Percentiles rank a stretch among this genome's conserved stretches.
Evolutionary conservation across 2,329 filamentous ascomycete genomes (phyloP).

Genomic region (Botryosphaeria dothidea): DNA sequence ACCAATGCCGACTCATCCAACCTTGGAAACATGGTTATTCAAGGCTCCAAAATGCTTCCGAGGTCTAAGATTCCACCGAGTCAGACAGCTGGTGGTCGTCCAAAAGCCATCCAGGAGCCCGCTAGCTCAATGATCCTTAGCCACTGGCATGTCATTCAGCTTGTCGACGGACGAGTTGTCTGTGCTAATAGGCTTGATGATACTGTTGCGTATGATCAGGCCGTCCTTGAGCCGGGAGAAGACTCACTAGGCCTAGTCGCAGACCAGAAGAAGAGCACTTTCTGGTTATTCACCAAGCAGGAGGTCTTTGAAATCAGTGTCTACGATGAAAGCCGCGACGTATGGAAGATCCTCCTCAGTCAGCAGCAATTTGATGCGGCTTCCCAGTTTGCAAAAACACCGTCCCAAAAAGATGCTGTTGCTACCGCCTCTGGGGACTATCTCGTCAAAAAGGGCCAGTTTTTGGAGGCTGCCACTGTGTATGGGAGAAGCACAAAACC

Average conservation of each 20-base stretch:
- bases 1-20: slow-evolving; percentile 61
- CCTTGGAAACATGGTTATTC: slow-evolving; percentile 73
- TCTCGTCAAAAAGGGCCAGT: slow-evolving; percentile 78
- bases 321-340: slow-evolving; percentile 84
- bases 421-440: slow-evolving; percentile 90
- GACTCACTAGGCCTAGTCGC: slow-evolving; percentile 80
- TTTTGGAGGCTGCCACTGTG: slow-evolving; percentile 79
- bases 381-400: slow-evolving; percentile 77
- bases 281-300: slow-evolving; percentile 89
- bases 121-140: slow-evolving; percentile 82
- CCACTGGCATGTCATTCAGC: slow-evolving; percentile 86
- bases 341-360: slow-evolving; percentile 92
- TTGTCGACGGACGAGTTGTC: slow-evolving; percentile 80
- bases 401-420: slow-evolving; percentile 83
- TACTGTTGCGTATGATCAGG: slow-evolving; percentile 82
- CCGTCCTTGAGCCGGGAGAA: slow-evolving; percentile 78
- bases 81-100: slow-evolving; percentile 65
- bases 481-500: slow-evolving; percentile 96
- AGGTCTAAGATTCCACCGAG: slow-evolving; percentile 71
- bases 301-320: slow-evolving; percentile 95
- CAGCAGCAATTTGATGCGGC: slow-evolving; percentile 87
- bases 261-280: slow-evolving; percentile 93
- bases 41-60: slow-evolving; percentile 75
- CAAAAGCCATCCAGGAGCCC: slow-evolving; percentile 66
- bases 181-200: slow-evolving; percentile 87